Percentiles rank a stretch among this genome's conserved stretches.
Evolutionary conservation across 768 basidiomycete genomes (phyloP).

Genomic region (Mycena rebaudengoi): DNA sequence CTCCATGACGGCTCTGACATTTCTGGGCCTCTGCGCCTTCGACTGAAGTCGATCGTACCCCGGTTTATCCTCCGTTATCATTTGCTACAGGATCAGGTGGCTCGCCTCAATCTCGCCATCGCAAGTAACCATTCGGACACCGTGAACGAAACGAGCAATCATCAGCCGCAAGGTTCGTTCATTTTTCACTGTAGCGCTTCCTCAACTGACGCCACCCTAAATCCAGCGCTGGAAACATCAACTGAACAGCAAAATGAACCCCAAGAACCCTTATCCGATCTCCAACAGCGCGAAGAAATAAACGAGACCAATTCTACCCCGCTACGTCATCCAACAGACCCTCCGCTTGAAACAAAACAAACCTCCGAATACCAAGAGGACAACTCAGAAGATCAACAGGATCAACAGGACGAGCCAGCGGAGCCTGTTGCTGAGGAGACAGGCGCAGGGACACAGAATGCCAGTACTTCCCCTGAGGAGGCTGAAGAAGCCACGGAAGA

Average conservation of each 20-base stretch:
- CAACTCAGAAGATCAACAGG: not conserved
- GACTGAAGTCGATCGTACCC: constrained; percentile 55
- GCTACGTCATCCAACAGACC: not conserved
- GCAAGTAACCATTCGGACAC: constrained; percentile 17
- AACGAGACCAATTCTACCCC: too few relatives aligned
- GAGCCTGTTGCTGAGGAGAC: not conserved
- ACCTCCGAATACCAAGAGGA: too few relatives aligned
- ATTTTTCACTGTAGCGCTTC: too few relatives aligned
- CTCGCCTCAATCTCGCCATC: constrained; percentile 34
- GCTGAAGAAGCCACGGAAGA: constrained; percentile 10
- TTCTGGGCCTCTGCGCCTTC: constrained; percentile 69
- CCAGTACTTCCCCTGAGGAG: constrained; percentile 11
- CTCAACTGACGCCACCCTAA: too few relatives aligned
- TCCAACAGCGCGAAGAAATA: too few relatives aligned
- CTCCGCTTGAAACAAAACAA: too few relatives aligned
- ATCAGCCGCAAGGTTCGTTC: constrained; percentile 20
- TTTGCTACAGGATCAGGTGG: constrained; percentile 64
- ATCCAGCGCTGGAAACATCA: too few relatives aligned
- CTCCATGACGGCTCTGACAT: constrained; percentile 73
- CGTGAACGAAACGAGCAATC: constrained; percentile 6
- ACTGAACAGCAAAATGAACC: too few relatives aligned
- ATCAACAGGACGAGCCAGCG: not conserved
- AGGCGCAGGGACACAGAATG: not conserved
- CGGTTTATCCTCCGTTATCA: constrained; percentile 77
- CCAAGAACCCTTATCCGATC: too few relatives aligned